These are phyloP conservation scores for Fusarium mangiferae DNA, from an alignment of 2,329 filamentous ascomycete species.

Conservation along the genomic window DNA sequence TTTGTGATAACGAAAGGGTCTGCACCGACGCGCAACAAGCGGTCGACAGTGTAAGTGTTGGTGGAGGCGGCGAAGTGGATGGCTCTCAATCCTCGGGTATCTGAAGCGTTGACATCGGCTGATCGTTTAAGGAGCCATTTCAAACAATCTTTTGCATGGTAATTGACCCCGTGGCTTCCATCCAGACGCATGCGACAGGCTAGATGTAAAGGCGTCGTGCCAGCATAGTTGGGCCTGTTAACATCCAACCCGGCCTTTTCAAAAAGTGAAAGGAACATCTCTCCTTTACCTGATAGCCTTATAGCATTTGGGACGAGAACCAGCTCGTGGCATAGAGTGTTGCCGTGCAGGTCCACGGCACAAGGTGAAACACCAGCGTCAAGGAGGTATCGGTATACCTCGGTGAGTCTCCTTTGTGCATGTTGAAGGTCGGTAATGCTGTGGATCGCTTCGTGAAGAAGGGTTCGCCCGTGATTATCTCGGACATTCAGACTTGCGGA, in stretches of 20 bases:
- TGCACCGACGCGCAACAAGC: slow-evolving; percentile 18
- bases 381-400: slow-evolving; percentile 10
- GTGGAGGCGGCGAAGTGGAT: slow-evolving; percentile 35
- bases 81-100: slow-evolving; percentile 16
- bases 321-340: slow-evolving; percentile 30
- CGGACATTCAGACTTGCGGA: background rate
- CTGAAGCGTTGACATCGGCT: background rate
- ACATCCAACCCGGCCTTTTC: slow-evolving; percentile 5
- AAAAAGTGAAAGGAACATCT: background rate
- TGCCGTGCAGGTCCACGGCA: slow-evolving; percentile 20
- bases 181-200: slow-evolving; percentile 1
- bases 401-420: background rate
- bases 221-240: slow-evolving; percentile 15
- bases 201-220: slow-evolving; percentile 28
- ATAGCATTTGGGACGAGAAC: background rate
- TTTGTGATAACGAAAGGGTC: slow-evolving; percentile 25
- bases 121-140: slow-evolving; percentile 8
- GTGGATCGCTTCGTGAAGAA: slow-evolving; percentile 20
- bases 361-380: slow-evolving; percentile 17
- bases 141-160: background rate
- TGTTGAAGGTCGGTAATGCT: background rate
- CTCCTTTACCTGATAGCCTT: background rate
- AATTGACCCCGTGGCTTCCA: background rate
- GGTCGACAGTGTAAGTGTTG: background rate
- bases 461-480: slow-evolving; percentile 15